A percentile compares a stretch with the other conserved stretches of the same genome.
Evolutionary conservation across 192 early-diverging fungal genomes (phyloP).

Genomic region (Lunasporangiospora selenospora): DNA sequence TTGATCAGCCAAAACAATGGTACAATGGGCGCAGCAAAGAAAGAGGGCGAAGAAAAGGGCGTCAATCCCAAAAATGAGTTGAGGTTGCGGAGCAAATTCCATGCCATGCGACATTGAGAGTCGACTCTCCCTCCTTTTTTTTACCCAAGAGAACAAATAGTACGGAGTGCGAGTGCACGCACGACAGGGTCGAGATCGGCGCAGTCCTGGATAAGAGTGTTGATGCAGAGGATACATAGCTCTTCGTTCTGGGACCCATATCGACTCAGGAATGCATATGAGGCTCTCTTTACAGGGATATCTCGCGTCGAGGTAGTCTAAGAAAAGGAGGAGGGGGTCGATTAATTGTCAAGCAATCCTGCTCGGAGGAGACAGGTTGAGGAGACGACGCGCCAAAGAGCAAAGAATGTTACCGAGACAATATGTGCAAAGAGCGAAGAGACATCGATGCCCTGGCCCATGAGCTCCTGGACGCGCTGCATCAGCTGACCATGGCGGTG

Average conservation of each 20-base stretch:
- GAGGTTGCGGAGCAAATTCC: too few species aligned
- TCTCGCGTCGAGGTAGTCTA: conserved; percentile 50
- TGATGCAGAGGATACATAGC: conserved; percentile 44
- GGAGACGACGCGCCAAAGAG: not conserved
- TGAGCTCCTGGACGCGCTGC: conserved; percentile 43
- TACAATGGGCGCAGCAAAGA: too few species aligned
- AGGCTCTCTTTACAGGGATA: conserved; percentile 41
- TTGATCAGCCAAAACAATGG: not conserved
- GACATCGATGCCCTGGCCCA: conserved; percentile 51
- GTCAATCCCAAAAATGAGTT: too few species aligned
- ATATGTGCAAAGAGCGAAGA: conserved; percentile 45
- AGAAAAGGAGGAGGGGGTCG: too few species aligned
- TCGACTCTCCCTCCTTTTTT: too few species aligned
- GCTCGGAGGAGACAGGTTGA: too few species aligned
- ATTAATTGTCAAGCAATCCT: too few species aligned
- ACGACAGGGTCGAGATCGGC: conserved; percentile 42
- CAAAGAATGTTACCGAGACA: conserved; percentile 30
- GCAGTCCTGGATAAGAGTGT: conserved; percentile 50
- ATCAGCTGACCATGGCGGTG: conserved; percentile 19
- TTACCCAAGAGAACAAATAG: conserved; percentile 49
- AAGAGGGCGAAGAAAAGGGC: too few species aligned
- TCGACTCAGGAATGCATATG: conserved; percentile 33
- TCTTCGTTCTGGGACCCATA: conserved; percentile 45
- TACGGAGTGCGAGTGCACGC: conserved; percentile 45
- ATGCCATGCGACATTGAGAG: too few species aligned